Base-by-base conservation (phyloP, 2,329 filamentous ascomycete species). In the Fusarium hainanense region DNA sequence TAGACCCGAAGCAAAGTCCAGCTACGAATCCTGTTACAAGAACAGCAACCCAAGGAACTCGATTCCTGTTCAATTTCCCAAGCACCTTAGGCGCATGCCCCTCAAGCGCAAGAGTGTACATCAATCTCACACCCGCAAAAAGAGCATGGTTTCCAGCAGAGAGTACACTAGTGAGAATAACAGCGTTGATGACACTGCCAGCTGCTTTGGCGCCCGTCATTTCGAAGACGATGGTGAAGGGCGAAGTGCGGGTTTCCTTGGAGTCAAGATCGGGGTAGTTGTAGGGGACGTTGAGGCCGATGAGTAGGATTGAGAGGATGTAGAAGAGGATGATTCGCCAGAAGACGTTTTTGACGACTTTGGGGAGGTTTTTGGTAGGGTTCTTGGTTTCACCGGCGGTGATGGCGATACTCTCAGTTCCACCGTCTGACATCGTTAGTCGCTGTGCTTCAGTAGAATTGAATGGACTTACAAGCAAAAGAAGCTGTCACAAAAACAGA, bases 301-400 rank as follows among this genome's bases (percentile, higher is more conserved):
- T 77, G 44, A 81, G 58, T 25, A 81, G 75, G n/a, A 81, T 63
- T 3, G 80, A 81, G 30, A 81, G 76, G 72, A 81, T 70, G 46
- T 81, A 81, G 77, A 88, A 88, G 11, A 88, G 80, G 6, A 88
- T 65, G 55, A 89, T 88, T 7, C 88, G 85, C 87, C 87, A 90
- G 73, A 90, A 90, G 41, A 90, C 88, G 58, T 90, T 90, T 69
- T 87, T 87, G 47, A 91, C 87, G 4, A 90, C 89, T 5, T 84
- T 83, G 2, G 89, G 89, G 34, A 91, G 79, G 58, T 84, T 90
- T 67, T 83, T 84, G 20, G 86, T 83, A 0, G 89, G 89, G 69
- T 90, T 83, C 69, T 86, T 87, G 3, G 89, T 90, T 76, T 91
- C 89, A 44, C 89, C 89, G 2, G 89, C 89, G 0, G 89, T 90